Evolutionary conservation across 2,329 filamentous ascomycete genomes (phyloP), one percentile per base, ranked within the genome.

Genomic region (Rutstroemia sp.): DNA sequence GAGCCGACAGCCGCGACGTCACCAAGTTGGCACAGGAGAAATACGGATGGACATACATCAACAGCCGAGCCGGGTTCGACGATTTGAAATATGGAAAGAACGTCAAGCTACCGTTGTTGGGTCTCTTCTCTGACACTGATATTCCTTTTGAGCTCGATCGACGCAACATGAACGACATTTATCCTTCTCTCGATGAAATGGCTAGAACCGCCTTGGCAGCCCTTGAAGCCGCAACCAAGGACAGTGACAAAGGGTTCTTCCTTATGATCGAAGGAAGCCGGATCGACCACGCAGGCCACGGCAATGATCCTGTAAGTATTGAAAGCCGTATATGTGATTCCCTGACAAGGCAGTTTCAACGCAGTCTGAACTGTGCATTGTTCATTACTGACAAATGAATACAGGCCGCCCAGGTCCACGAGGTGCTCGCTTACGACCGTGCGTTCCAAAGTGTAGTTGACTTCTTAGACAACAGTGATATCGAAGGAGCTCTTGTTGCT

Each of bases 241-340:
- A 92, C 67, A 90, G 82, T 60, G 90, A 97, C 44, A 84, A 95
- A 72, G 94, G 94, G 4, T 99, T 97, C 77, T 99, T 99, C 73
- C 77, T 99, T 65, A 96, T 99, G 92, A 95, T 99, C 59, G 94
- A 99, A 72, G 94, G 92, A 4, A 95, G 89, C 65, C 81, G 94
- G 44, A 97, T 99, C 65, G 94, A 99, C 67, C 94, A 99, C 69
- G 92, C 94, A 4, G 94, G 91, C 6, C 89, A 94, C 69, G 82
- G 81, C 61, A 94, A 94, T 64, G 89, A 94, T 65, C 88, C 89
- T 0, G 88, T 56, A 45, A 41, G 53, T 51, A 47, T 47, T 34
- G 30, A 34, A 12, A 34, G 30, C 30, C 30, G 10, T 34, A 34
- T 34, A 34, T 5, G 9, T 34, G 9, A 34, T 34, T 34, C 9